phyloP scores from a whole-genome alignment of 805 yeast species.

The Diddensiella caesifluorescens region DNA sequence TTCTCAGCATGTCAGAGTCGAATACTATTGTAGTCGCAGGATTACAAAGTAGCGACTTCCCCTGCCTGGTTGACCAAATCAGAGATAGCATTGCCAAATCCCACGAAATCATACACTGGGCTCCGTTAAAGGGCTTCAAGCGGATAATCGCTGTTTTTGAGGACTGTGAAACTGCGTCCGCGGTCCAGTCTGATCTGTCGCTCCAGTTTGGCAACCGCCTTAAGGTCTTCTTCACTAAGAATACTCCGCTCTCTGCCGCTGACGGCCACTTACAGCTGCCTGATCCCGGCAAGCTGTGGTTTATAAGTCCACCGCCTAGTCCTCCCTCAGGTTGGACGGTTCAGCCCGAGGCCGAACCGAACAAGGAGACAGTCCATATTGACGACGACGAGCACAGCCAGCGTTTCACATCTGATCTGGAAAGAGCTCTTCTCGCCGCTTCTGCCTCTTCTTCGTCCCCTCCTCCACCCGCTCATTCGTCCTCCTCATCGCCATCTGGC shows the following conservation, averaged over 20 bases:
- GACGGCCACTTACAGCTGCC: conserved; percentile 22
- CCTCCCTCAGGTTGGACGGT: conserved; percentile 28
- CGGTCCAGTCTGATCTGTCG: neutral
- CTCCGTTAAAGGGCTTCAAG: conserved; percentile 21
- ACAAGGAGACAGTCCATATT: conserved; percentile 19
- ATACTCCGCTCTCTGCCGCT: conserved; percentile 10
- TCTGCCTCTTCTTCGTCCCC: neutral
- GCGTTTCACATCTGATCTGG: neutral
- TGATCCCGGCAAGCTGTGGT: conserved; percentile 25
- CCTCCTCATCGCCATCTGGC: neutral
- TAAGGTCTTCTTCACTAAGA: conserved; percentile 2
- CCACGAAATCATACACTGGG: conserved; percentile 22
- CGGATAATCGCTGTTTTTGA: conserved; percentile 24
- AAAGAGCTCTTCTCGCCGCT: neutral
- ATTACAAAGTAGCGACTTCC: neutral
- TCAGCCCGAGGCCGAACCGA: conserved; percentile 22
- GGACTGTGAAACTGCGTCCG: conserved; percentile 12
- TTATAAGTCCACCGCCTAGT: conserved; percentile 28
- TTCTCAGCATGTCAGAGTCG: neutral
- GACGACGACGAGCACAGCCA: conserved; percentile 5
- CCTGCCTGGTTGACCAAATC: neutral
- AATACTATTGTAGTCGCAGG: neutral
- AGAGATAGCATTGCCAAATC: neutral
- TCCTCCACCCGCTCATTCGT: conserved; percentile 5
- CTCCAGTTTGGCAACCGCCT: conserved; percentile 7